Percentiles rank a stretch among this genome's conserved stretches.
These are phyloP conservation scores for Psilocybe tampanensis DNA, from an alignment of 768 basidiomycete species.

Conservation along the genomic window DNA sequence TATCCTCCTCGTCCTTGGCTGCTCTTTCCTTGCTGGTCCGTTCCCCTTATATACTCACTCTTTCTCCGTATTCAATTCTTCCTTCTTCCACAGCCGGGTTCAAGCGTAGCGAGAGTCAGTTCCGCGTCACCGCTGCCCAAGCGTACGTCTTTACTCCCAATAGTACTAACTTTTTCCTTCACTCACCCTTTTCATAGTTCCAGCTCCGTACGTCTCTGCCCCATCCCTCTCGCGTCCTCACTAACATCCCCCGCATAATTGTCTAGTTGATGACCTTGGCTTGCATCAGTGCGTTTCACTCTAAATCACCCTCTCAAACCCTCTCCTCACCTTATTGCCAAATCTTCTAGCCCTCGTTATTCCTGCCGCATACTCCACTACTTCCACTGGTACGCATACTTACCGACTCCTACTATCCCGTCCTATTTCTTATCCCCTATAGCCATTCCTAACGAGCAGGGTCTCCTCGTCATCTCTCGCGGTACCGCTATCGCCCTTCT, in stretches of 20 bases:
- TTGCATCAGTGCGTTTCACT: slow-evolving; percentile 67
- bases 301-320: slow-evolving; percentile 7
- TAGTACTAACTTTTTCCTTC: background rate
- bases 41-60: slow-evolving; percentile 11
- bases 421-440: background rate
- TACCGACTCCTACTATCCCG: slow-evolving; percentile 6
- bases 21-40: slow-evolving; percentile 83
- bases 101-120: slow-evolving; percentile 65
- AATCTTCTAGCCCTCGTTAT: slow-evolving; percentile 70
- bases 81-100: slow-evolving; percentile 54
- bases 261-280: slow-evolving; percentile 79
- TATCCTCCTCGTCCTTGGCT: slow-evolving; percentile 86
- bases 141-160: slow-evolving; percentile 43
- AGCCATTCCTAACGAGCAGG: slow-evolving; percentile 36
- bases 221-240: background rate
- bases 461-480: slow-evolving; percentile 74
- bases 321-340: background rate
- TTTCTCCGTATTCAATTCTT: background rate
- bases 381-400: slow-evolving; percentile 23
- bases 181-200: slow-evolving; percentile 32
- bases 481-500: slow-evolving; percentile 81
- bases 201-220: slow-evolving; percentile 41
- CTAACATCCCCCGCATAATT: background rate
- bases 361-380: slow-evolving; percentile 81
- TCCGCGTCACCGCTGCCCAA: slow-evolving; percentile 86